phyloP scores from a whole-genome alignment of 1,139 yeast species.

The Hyphopichia buzzinii region DNA sequence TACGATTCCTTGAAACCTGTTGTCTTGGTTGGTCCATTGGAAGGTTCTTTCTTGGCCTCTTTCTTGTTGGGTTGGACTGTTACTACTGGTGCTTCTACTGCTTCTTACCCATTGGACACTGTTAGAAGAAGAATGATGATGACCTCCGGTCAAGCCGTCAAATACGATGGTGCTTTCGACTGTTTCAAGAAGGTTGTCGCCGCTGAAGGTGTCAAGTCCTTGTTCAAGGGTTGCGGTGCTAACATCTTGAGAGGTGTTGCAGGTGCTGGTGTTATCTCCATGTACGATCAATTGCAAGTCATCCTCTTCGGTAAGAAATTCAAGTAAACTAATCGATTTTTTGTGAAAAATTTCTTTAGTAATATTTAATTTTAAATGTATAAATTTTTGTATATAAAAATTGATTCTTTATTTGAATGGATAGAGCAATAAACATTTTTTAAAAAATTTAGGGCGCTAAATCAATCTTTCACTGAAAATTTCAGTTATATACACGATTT shows the following conservation, averaged over 20 bases:
- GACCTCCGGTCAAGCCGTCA: conserved; percentile 56
- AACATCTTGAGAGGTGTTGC: conserved; percentile 59
- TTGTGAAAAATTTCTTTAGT: neutral
- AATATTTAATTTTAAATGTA: conserved; percentile 2
- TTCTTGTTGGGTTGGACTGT: conserved; percentile 57
- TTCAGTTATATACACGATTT: too few species aligned
- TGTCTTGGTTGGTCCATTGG: conserved; percentile 54
- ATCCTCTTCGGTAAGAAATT: conserved; percentile 51
- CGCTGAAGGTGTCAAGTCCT: conserved; percentile 50
- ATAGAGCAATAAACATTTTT: too few species aligned
- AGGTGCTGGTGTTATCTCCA: conserved; percentile 56
- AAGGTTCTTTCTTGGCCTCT: conserved; percentile 55
- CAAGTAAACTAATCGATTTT: conserved; percentile 19
- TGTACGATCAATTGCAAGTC: conserved; percentile 53
- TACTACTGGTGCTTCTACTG: conserved; percentile 55
- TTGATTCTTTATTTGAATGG: too few species aligned
- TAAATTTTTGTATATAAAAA: conserved; percentile 3
- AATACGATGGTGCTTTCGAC: conserved; percentile 52
- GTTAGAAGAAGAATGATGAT: conserved; percentile 59
- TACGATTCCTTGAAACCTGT: conserved; percentile 55
- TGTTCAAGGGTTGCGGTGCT: conserved; percentile 58
- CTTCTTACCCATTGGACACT: conserved; percentile 56
- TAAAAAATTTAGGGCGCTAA: too few species aligned
- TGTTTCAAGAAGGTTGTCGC: conserved; percentile 49
- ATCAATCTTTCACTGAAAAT: too few species aligned